Evolutionary conservation across 2,329 filamentous ascomycete species (phyloP), one percentile per base, ranked within the genome.

Genomic region (Fusarium circinatum): DNA sequence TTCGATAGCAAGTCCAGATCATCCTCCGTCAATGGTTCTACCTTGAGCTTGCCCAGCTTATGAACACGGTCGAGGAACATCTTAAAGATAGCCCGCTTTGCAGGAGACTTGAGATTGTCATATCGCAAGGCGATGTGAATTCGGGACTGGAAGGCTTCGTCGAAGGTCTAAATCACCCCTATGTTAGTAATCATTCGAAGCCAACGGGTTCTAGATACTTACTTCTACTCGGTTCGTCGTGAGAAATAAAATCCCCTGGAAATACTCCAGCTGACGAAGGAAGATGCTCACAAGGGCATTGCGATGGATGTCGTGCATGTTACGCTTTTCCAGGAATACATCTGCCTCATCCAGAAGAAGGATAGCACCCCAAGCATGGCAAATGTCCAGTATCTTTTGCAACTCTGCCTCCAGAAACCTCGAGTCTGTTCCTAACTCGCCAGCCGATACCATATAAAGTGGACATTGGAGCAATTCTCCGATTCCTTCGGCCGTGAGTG

Each of bases 271-370:
- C 64, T 96, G 87, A 1, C 94, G 91, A 6, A 98, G 85, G 85
- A 98, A 98, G 77, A 97, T 94, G 80, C 91, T 94, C 59, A 97
- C 95, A 2, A 96, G 89, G 0, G 93, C 92, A 76, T 97, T 97
- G 66, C 94, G 91, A 79, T 95, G 92, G 59, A 97, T 92, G 76
- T 97, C 94, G 72, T 94, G 91, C 78, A 94, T 91, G 54, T 94
- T 93, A 4, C 94, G 90, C 81, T 94, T 93, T 84, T 97, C 93
- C 15, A 97, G 85, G 83, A 95, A 95, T 9, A 95, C 92, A 76
- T 96, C 93, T 4, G 93, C 94, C 83, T 97, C 95, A 76, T 97
- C 94, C 3, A 97, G 89, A 6, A 97, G 88, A 1, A 97, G 85
- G 12, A 98, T 93, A 0, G 94, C 94, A 26, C 94, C 93, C 94